Conservation (phyloP, 2,329 filamentous ascomycete genomes). For the Thelonectria discophora region DNA sequence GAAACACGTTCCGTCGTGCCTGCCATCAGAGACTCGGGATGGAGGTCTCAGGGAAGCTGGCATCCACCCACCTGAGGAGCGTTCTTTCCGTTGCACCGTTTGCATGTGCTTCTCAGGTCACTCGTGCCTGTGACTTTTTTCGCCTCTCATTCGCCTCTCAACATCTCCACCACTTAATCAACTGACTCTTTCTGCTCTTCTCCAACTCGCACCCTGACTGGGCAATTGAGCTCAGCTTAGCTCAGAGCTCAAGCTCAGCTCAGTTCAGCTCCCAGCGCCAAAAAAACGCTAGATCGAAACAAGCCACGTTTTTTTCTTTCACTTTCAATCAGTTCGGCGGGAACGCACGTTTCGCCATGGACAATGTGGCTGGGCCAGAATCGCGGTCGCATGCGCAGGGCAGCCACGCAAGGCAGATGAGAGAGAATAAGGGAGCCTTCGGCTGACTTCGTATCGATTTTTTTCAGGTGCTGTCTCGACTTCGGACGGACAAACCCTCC, state of each 20-base stretch:
- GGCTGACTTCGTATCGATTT: background rate
- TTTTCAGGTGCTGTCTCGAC: background rate
- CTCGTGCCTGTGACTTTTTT: background rate
- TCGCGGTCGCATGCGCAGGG: background rate
- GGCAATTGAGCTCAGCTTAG: background rate
- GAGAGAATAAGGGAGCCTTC: background rate
- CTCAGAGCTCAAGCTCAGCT: background rate
- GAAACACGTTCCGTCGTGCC: background rate
- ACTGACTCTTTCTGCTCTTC: background rate
- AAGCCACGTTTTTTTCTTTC: constrained; percentile 5
- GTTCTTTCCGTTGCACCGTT: background rate
- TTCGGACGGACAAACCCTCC: background rate
- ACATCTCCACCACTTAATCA: background rate
- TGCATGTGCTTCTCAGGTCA: background rate
- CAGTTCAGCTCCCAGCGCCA: background rate
- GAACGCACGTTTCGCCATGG: constrained; percentile 7
- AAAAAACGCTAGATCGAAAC: background rate
- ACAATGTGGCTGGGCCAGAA: constrained; percentile 10
- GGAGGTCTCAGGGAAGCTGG: background rate
- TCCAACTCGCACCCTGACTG: background rate
- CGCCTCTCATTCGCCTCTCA: background rate
- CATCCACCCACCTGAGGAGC: background rate
- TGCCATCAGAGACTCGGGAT: background rate
- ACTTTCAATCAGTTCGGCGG: background rate
- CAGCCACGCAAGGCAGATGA: background rate